Evolutionary conservation across 768 basidiomycete genomes (phyloP), one percentile per base, ranked within the genome.

Genomic region (Sarcomyxa edulis): DNA sequence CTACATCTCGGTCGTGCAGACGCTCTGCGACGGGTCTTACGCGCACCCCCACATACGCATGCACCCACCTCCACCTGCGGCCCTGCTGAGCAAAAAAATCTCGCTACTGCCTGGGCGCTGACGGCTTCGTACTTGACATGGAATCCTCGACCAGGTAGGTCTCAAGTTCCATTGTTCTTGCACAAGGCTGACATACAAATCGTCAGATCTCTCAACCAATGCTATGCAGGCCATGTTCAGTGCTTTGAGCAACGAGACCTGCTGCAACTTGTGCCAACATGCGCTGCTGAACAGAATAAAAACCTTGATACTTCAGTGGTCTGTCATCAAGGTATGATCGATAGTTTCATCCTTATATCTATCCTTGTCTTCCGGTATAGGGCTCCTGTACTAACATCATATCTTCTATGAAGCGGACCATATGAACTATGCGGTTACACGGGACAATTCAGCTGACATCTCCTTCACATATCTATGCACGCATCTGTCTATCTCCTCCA

Each of bases 71-170:
- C 68, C 4, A 53, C 56, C 14, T 90, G 87, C 48, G 84, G 86
- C 54, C 80, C 81, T 50, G 58, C 69, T 0, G 81, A 86, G 51
- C 86, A 89, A 61, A 88, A 87, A 62, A 84, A 76, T 52, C 52
- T 90, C 24, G 82, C 83, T 8, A 64, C 87, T 31, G 86, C 86
- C 5, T 90, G 86, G 86, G 84, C 86, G 10, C 61, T 90, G 22
- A 87, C 87, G 15, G 76, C 81, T 2, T 85, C 86, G 7, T 88
- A 88, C 60, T 72, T 90, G 6, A 82, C 83, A 8, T 89, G 86
- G 86, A 86, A 88, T 58, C 81, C 83, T 22, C 68, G 84, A 40
- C 83, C 85, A 48, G 86, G 84, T 51, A 42, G 71, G 56, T n/a
- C 14, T 34, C 3, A 19, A 11, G 18, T 26, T 26, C 36, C 3